Base-by-base conservation (phyloP, 495 filamentous ascomycete genomes). In the Neurospora hispaniola region DNA sequence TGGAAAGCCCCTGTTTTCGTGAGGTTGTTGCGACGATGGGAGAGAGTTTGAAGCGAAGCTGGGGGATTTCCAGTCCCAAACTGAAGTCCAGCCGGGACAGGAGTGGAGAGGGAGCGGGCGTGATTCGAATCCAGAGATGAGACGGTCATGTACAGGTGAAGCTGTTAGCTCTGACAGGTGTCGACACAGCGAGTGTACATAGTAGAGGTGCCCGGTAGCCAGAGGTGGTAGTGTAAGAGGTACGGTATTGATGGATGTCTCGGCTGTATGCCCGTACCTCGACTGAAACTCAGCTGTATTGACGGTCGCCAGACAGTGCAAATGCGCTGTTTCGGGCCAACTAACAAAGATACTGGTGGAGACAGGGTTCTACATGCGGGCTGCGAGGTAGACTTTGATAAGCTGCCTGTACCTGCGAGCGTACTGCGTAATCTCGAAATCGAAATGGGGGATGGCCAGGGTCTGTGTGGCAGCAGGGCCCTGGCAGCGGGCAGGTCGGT, bases 11-110 rank as follows among this genome's bases (percentile, higher is more conserved):
- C 12, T 27, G 12, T 31, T 62, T 7, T 35, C 27, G 54, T 66
- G 54, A 66, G 27, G 54, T 66, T 66, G 54, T 66, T 66, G 27
- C 54, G 54, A 43, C 71, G 31, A 74, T 71, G 73, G 39, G 69
- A 73, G 46, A 20, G 46, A 62, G 72, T 38, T 66, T 43, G 11
- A 54, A 71, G 46, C 39, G 70, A 48, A 38, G 31, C 35, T 39
- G 41, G 40, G 42, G 42, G 40, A 16, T 39, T 40, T 68, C 46
- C 41, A 70, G 40, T 69, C 27, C 68, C 54, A 69, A 72, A 72
- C 54, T 66, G 42, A 66, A 66, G 71, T 40, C 27, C 54, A 66
- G 54, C 54, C 54, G 54, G 54, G 5, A 62, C 54, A 31, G 70
- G 44, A 71, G 27, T 31, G 69, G 54, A 66, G 54, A 62, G 54